A percentile compares a stretch with the other conserved stretches of the same genome.
Conservation (phyloP, 1,284 basidiomycete species). For the Pholiota adiposa region DNA sequence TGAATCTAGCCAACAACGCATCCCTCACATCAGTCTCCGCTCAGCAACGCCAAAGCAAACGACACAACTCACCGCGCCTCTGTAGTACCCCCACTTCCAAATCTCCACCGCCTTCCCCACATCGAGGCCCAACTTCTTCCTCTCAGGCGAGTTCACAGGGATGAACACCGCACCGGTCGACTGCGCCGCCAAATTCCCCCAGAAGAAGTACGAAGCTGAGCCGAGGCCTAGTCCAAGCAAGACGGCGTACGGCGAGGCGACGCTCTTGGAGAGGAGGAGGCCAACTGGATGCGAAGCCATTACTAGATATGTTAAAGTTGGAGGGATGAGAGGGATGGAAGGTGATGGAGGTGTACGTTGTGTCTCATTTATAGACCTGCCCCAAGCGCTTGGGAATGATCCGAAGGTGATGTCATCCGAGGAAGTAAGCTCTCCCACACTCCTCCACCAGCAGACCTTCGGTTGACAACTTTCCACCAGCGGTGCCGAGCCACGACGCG, state of each 20-base stretch:
- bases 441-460: too few species aligned
- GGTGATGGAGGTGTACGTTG: too few species aligned
- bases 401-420: too few species aligned
- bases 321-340: too few species aligned
- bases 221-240: slow-evolving; percentile 7
- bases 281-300: slow-evolving; percentile 3
- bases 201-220: slow-evolving; percentile 11
- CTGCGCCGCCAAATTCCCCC: slow-evolving; percentile 12
- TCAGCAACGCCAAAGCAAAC: neutral
- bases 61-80: slow-evolving; percentile 11
- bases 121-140: slow-evolving; percentile 4
- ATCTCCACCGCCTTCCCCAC: slow-evolving; percentile 7
- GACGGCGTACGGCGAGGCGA: slow-evolving; percentile 7
- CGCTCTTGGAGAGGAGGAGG: neutral
- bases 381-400: too few species aligned
- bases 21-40: too few species aligned
- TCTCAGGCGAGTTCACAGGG: slow-evolving; percentile 2
- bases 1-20: neutral
- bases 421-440: too few species aligned
- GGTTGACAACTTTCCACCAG: too few species aligned
- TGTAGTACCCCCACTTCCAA: slow-evolving; percentile 9
- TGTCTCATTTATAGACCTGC: too few species aligned
- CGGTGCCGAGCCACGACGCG: too few species aligned
- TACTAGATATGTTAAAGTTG: too few species aligned
- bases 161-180: neutral